phyloP scores from a whole-genome alignment of 192 early-diverging fungal genomes.

The Mortierella hygrophila region DNA sequence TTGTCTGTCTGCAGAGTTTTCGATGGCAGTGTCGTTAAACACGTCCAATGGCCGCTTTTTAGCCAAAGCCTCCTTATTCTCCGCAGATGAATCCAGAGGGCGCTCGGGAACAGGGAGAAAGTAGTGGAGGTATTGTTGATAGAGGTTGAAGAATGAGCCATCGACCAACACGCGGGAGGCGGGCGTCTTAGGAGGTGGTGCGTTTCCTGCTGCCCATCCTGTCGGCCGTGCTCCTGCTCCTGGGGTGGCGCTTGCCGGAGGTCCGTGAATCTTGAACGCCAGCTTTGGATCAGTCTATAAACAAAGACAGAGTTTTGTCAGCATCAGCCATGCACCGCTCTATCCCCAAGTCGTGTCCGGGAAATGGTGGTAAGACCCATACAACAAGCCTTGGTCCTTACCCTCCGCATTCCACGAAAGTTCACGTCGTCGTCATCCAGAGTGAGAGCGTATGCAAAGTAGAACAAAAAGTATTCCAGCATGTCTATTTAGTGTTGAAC shows the following conservation, averaged over 20 bases:
- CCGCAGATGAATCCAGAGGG: not conserved
- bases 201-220: constrained; percentile 21
- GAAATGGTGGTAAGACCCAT: no score
- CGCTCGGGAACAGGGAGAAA: constrained; percentile 44
- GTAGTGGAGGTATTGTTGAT: constrained; percentile 43
- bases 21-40: constrained; percentile 38
- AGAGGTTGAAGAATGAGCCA: constrained; percentile 51
- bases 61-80: not conserved
- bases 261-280: constrained; percentile 39
- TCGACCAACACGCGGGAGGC: constrained; percentile 28
- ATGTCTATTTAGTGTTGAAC: constrained; percentile 32
- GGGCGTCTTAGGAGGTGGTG: constrained; percentile 21
- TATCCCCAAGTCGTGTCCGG: no score
- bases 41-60: constrained; percentile 14
- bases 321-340: not conserved
- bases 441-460: constrained; percentile 52
- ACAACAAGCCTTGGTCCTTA: not conserved
- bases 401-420: constrained; percentile 34
- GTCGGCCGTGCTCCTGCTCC: constrained; percentile 9
- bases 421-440: constrained; percentile 51
- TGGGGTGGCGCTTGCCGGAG: not conserved
- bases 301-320: not conserved
- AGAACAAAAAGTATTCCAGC: constrained; percentile 54
- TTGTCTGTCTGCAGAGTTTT: constrained; percentile 34
- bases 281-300: constrained; percentile 44